Evolutionary conservation across 2,329 filamentous ascomycete species (phyloP), one percentile per base, ranked within the genome.

Genomic region (Reticulascus tulasneorum): DNA sequence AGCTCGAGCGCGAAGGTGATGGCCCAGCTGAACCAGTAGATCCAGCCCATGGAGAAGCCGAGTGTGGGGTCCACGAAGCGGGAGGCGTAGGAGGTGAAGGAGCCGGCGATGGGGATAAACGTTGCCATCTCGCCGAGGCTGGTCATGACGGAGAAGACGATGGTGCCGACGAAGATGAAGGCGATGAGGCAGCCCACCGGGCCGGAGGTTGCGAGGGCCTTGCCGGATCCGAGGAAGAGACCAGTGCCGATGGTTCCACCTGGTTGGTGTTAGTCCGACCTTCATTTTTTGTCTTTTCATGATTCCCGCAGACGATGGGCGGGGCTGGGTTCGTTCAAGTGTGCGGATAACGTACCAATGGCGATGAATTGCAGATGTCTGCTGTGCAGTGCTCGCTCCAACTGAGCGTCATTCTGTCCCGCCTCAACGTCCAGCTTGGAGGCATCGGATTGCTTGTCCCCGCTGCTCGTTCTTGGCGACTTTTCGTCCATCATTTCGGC

Each of bases 21-120:
- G 13, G 79, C 71, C 82, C 82, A 90, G 23, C 75, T 81, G 53
- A 88, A 88, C 81, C 82, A 90, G 61, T 90, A 90, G 41, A 86
- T 80, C 84, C 84, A 90, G 15, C 86, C 85, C 73, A 89, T 84
- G 15, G 84, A 73, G 50, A 89, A 89, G 7, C 83, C 84, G 30
- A 88, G 66, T 37, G 79, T 80, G 9, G 77, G 79, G 51, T 86
- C 80, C 45, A 88, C 73, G 50, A 91, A 87, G 13, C 86, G 82
- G 24, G 79, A 73, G 16, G 85, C 84, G 50, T 89, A 91, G 26
- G 80, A 73, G 20, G 84, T 85, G 55, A 90, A 90, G 25, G 83
- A 82, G 39, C 84, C 86, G 15, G 82, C 69, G 23, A 90, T 79
- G 6, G 87, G 87, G 19, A 90, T 79, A 49, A 81, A 87, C 9